Percentiles rank a stretch among this genome's conserved stretches.
Conservation (phyloP, 768 basidiomycete genomes). For the Trametes punicea region DNA sequence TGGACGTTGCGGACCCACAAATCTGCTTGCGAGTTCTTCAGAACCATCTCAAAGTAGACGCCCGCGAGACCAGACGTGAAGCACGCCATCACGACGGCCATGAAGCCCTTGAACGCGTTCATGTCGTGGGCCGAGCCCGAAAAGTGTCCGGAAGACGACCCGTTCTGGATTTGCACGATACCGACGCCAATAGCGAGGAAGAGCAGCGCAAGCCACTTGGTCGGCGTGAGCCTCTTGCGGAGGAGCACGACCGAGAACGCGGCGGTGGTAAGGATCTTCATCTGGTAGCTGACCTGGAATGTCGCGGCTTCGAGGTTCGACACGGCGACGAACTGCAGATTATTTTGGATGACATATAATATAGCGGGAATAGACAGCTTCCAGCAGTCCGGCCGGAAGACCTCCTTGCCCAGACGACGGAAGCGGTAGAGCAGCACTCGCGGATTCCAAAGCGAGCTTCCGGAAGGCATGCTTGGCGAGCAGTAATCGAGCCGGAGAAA, state of each 20-base stretch:
- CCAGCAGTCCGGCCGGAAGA: constrained; percentile 93
- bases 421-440: constrained; percentile 43
- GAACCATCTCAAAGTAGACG: constrained; percentile 97
- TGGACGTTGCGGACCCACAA: constrained; percentile 98
- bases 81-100: constrained; percentile 88
- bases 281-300: constrained; percentile 97
- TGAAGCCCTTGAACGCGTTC: constrained; percentile 82
- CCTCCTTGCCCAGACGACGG: constrained; percentile 57
- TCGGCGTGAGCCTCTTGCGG: constrained; percentile 63
- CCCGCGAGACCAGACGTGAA: constrained; percentile 95
- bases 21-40: constrained; percentile 86
- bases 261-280: constrained; percentile 97
- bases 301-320: constrained; percentile 94
- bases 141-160: not conserved
- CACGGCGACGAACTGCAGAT: constrained; percentile 95
- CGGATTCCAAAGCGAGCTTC: constrained; percentile 37
- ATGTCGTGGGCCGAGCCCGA: constrained; percentile 52
- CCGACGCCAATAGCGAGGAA: constrained; percentile 91
- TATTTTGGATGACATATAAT: constrained; percentile 95
- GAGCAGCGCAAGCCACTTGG: constrained; percentile 86
- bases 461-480: constrained; percentile 25
- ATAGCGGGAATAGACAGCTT: constrained; percentile 96
- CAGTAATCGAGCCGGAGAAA: constrained; percentile 53
- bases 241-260: constrained; percentile 86
- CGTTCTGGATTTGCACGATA: constrained; percentile 89